A percentile compares a stretch with the other conserved stretches of the same genome.
Conservation (phyloP, 768 basidiomycete genomes). For the Leccinum arenicola region DNA sequence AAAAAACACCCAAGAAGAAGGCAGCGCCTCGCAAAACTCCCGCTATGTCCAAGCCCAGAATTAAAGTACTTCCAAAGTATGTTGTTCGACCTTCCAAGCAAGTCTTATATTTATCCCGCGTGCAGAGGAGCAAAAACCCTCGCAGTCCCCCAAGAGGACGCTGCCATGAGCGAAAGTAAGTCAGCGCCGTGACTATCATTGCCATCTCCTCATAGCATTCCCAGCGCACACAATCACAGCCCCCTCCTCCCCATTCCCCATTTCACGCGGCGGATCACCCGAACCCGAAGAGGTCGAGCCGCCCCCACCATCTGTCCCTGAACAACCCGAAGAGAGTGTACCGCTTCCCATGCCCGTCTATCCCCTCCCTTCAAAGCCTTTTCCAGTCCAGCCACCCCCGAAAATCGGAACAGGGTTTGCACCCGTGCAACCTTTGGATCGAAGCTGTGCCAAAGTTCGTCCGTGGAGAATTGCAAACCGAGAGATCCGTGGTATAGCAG, state of each 20-base stretch:
- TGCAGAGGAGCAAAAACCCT: constrained; percentile 28
- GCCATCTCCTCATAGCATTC: constrained; percentile 6
- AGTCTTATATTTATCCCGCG: constrained; percentile 13
- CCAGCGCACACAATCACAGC: constrained; percentile 66
- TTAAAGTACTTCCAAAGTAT: constrained; percentile 31
- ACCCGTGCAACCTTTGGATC: constrained; percentile 64
- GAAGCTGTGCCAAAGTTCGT: constrained; percentile 55
- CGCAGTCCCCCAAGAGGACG: constrained; percentile 45
- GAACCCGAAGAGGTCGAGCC: constrained; percentile 44
- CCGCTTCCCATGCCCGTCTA: constrained; percentile 61
- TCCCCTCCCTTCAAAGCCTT: constrained; percentile 78
- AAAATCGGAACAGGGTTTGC: constrained; percentile 78
- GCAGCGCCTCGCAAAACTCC: constrained; percentile 42
- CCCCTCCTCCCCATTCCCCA: constrained; percentile 62
- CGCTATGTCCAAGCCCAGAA: constrained; percentile 35
- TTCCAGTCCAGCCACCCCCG: constrained; percentile 74
- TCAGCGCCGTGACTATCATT: constrained; percentile 1
- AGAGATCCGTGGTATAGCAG: constrained; percentile 79
- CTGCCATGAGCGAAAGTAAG: constrained; percentile 61
- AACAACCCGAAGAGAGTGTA: constrained; percentile 44
- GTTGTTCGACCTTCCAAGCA: constrained; percentile 2
- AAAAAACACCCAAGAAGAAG: constrained; percentile 50
- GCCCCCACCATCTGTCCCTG: constrained; percentile 28
- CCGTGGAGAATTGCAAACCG: constrained; percentile 74
- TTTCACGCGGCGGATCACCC: constrained; percentile 39